Evolutionary conservation across 2,329 filamentous ascomycete species (phyloP).

Genomic region (Tolypocladium tropicale): DNA sequence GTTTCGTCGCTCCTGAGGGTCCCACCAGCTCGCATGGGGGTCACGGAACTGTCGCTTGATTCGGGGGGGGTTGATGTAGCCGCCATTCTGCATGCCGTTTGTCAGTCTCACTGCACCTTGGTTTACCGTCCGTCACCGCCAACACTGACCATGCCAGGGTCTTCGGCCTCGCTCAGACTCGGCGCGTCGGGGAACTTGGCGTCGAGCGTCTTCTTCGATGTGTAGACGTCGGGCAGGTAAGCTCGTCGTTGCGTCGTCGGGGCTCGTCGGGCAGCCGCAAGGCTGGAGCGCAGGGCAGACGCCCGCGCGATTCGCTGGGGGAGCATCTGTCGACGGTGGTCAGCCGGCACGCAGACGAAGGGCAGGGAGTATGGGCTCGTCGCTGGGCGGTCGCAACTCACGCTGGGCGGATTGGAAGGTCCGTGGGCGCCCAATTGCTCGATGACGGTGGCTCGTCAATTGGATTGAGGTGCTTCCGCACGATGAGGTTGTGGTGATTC

Average conservation of each 20-base stretch:
- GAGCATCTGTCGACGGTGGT: slow-evolving; percentile 42
- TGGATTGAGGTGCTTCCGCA: background rate
- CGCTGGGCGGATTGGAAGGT: slow-evolving; percentile 20
- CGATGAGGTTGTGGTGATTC: slow-evolving; percentile 20
- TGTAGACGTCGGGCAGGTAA: slow-evolving; percentile 41
- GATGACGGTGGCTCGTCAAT: slow-evolving; percentile 7
- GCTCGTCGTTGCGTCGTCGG: slow-evolving; percentile 46
- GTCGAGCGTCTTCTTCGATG: slow-evolving; percentile 35
- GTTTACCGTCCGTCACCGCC: background rate
- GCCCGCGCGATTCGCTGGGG: slow-evolving; percentile 46
- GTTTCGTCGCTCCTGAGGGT: slow-evolving; percentile 94
- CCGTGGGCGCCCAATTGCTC: slow-evolving; percentile 26
- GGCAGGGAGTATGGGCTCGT: background rate
- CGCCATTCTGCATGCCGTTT: slow-evolving; percentile 56
- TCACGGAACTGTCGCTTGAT: slow-evolving; percentile 89
- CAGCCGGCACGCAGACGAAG: background rate
- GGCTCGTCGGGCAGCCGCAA: slow-evolving; percentile 36
- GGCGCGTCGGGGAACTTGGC: slow-evolving; percentile 41
- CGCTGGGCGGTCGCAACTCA: slow-evolving; percentile 7
- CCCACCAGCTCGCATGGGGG: slow-evolving; percentile 91
- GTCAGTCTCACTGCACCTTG: background rate
- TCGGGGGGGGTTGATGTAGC: slow-evolving; percentile 67
- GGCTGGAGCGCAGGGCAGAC: slow-evolving; percentile 30
- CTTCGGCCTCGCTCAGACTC: slow-evolving; percentile 45
- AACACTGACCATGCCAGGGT: slow-evolving; percentile 53